These are phyloP conservation scores for Calocera viscosa DNA, from an alignment of 768 basidiomycete genomes.

Conservation along the genomic window DNA sequence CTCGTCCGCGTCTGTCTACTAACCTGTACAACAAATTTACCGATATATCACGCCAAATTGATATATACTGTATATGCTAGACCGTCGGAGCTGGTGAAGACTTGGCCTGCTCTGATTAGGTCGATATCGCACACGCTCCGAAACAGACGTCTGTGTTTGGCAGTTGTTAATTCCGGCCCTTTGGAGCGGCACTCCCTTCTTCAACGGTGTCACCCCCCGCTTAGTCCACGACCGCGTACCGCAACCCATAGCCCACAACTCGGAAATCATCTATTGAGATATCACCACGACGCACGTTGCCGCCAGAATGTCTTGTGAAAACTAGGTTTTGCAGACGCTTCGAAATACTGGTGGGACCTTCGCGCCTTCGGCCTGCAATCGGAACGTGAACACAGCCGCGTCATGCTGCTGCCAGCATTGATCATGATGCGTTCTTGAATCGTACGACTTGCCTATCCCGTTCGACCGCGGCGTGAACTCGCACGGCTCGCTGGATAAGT, in stretches of 20 bases:
- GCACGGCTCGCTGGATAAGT: not conserved
- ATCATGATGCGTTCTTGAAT: not conserved
- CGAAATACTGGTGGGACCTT: constrained; percentile 7
- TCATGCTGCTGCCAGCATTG: not conserved
- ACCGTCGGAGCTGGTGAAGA: not conserved
- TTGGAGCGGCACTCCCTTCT: not conserved
- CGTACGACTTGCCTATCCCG: not conserved
- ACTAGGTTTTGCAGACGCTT: not conserved
- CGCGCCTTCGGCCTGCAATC: not conserved
- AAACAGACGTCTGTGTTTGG: not conserved
- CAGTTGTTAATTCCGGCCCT: not conserved
- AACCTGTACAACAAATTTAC: constrained; percentile 8
- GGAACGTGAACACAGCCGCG: not conserved
- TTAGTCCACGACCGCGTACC: not conserved
- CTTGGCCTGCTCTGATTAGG: not conserved
- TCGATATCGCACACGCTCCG: not conserved
- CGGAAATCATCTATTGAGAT: not conserved
- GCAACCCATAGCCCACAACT: not conserved
- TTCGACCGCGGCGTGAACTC: not conserved
- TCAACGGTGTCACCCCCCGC: not conserved
- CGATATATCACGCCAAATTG: constrained; percentile 8
- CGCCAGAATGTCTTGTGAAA: not conserved
- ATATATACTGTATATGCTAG: constrained; percentile 4
- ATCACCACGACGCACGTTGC: not conserved
- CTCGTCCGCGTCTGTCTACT: not conserved